phyloP scores from a whole-genome alignment of 179 eudicot species.

The Pouteria campechiana region DNA sequence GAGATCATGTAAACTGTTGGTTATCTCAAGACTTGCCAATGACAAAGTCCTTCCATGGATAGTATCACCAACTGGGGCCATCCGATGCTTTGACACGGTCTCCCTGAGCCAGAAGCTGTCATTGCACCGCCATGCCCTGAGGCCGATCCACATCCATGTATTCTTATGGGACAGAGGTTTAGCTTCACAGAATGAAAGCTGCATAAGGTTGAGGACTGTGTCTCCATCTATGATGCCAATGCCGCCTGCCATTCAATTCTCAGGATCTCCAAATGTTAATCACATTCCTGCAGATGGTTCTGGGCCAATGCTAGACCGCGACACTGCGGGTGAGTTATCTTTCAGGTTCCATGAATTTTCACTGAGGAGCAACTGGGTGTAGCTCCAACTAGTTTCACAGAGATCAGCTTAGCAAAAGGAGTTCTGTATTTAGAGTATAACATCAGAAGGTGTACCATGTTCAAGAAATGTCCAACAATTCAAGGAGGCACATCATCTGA shows the following conservation, averaged over 20 bases:
- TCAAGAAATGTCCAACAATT: too few species aligned
- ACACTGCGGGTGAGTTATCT: conserved; percentile 58
- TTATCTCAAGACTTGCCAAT: conserved; percentile 58
- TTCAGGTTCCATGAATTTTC: conserved; percentile 57
- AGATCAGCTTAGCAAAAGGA: too few species aligned
- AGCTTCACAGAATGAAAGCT: conserved; percentile 10
- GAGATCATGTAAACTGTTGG: conserved; percentile 35
- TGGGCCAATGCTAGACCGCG: conserved; percentile 27
- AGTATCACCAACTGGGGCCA: conserved; percentile 56
- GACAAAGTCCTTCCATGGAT: conserved; percentile 86
- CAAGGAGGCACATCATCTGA: too few species aligned
- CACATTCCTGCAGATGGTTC: conserved; percentile 9
- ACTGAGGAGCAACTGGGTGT: conserved; percentile 49
- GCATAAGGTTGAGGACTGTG: conserved; percentile 13
- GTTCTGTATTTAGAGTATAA: too few species aligned
- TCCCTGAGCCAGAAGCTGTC: conserved; percentile 86
- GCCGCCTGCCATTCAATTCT: conserved; percentile 11
- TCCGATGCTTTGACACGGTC: conserved; percentile 76
- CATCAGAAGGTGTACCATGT: too few species aligned
- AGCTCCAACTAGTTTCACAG: too few species aligned
- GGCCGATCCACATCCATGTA: conserved; percentile 48
- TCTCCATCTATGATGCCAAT: conserved; percentile 16
- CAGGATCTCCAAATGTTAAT: conserved; percentile 13
- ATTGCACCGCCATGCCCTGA: conserved; percentile 59
- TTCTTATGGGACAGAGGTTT: conserved; percentile 35